These are phyloP conservation scores for Tylopilus felleus DNA, from an alignment of 768 basidiomycete species.

Conservation along the genomic window DNA sequence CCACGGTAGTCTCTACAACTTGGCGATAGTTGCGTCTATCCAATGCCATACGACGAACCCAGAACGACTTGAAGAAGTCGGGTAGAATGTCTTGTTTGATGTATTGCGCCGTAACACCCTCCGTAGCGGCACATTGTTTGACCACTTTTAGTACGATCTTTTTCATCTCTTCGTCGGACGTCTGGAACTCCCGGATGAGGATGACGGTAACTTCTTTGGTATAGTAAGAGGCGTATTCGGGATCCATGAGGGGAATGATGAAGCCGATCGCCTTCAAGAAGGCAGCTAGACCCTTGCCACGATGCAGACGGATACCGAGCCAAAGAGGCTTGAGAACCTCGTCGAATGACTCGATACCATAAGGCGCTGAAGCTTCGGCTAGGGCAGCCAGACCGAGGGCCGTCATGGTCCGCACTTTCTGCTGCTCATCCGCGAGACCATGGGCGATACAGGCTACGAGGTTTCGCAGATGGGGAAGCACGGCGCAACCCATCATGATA, in stretches of 20 bases:
- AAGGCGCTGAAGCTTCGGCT: constrained; percentile 95
- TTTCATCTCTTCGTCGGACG: constrained; percentile 99
- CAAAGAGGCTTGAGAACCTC: constrained; percentile 83
- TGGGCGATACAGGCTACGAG: constrained; percentile 94
- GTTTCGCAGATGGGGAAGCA: constrained; percentile 94
- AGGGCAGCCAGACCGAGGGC: constrained; percentile 81
- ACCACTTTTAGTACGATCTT: constrained; percentile 99
- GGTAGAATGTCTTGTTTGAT: constrained; percentile 98
- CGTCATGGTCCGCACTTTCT: constrained; percentile 80
- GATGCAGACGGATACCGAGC: constrained; percentile 75
- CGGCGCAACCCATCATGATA: constrained; percentile 99
- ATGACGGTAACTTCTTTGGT: constrained; percentile 97
- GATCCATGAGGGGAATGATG: constrained; percentile 99
- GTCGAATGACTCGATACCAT: constrained; percentile 99
- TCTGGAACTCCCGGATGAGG: constrained; percentile 97
- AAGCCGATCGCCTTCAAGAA: constrained; percentile 94
- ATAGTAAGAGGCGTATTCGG: constrained; percentile 98
- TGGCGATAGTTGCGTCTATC: constrained; percentile 95
- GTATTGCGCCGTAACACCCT: constrained; percentile 93
- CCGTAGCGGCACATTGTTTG: constrained; percentile 97
- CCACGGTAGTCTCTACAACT: constrained; percentile 98
- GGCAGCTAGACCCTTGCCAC: constrained; percentile 74
- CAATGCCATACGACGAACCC: constrained; percentile 97
- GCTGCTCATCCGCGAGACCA: constrained; percentile 73
- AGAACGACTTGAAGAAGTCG: constrained; percentile 99